Evolutionary conservation across 495 filamentous ascomycete species (phyloP), one percentile per base, ranked within the genome.

Genomic region (Filosporella fistucella): DNA sequence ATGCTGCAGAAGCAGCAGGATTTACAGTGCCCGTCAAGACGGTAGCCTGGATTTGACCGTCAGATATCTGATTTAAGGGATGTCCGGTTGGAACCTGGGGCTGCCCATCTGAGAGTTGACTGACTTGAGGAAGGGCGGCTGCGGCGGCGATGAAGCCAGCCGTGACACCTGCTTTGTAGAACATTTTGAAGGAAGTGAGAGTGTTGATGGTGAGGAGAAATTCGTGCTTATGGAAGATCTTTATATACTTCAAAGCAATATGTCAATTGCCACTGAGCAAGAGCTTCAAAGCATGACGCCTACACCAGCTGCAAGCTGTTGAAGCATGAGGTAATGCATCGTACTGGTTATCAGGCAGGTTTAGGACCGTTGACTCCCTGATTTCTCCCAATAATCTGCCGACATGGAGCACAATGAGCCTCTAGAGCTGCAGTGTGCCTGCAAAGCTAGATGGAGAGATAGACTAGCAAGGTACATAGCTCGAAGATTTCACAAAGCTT

Each of bases 61-160:
- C 35, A 4, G 32, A 38, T 8, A 42, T 49, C 17, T 49, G 35
- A 9, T 12, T 5, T n/a, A 44, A 1, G 6, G 46, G 46, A 3
- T 2, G 12, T 5, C 13, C 46, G 1, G 36, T 33, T 7, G 43
- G 29, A 6, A 14, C 39, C 32, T 49, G 46, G 12, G 42, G 32
- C 18, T 49, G 46, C 10, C 46, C 46, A 42, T 49, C 35, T 8
- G 17, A 24, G 12, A 49, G 41, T n/a, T 49, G 35, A 9, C 13
- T 35, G 14, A 51, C 14, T 34, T 22, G 34, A 41, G 52, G 46
- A 32, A 39, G 1, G 21, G 47, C 52, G 42, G n/a, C 11, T 7
- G 36, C 39, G n/a, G 28, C n/a, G 45, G 41, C 45, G 13, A 49
- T 29, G 14, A 55, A 29, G 24, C 46, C 52, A 36, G 20, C 52